Conservation (phyloP, 768 basidiomycete genomes). For the Lenzites betulinus region DNA sequence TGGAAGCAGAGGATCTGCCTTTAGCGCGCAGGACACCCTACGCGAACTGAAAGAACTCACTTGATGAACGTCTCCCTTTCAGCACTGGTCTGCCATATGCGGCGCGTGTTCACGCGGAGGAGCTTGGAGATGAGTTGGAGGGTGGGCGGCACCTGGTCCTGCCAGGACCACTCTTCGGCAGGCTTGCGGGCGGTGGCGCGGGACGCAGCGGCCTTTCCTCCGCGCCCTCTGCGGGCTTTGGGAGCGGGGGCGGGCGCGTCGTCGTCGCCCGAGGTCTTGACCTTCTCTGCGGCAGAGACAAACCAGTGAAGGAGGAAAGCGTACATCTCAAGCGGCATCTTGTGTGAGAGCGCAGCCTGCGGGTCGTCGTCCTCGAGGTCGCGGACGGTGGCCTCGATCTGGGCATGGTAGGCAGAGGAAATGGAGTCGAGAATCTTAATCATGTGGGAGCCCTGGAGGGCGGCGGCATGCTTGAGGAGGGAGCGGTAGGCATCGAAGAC, state of each 20-base stretch:
- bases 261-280: constrained; percentile 55
- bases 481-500: constrained; percentile 84
- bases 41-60: constrained; percentile 60
- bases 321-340: constrained; percentile 83
- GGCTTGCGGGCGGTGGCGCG: constrained; percentile 46
- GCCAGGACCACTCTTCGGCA: constrained; percentile 66
- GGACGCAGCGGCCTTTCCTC: constrained; percentile 53
- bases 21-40: no score
- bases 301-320: constrained; percentile 95
- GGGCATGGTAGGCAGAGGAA: constrained; percentile 68
- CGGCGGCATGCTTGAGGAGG: constrained; percentile 73
- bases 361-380: constrained; percentile 74
- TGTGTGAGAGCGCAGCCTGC: constrained; percentile 62
- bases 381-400: constrained; percentile 69
- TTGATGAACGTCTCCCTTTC: constrained; percentile 86
- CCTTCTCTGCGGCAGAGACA: constrained; percentile 76
- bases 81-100: constrained; percentile 88
- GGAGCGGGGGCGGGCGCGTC: constrained; percentile 44
- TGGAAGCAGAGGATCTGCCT: no score
- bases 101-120: constrained; percentile 64
- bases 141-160: constrained; percentile 68
- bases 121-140: constrained; percentile 74
- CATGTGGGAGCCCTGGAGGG: constrained; percentile 66
- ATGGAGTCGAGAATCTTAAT: constrained; percentile 88
- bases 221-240: constrained; percentile 58